Conservation (phyloP, 140 eudicot species). For the Stevia rebaudiana region DNA sequence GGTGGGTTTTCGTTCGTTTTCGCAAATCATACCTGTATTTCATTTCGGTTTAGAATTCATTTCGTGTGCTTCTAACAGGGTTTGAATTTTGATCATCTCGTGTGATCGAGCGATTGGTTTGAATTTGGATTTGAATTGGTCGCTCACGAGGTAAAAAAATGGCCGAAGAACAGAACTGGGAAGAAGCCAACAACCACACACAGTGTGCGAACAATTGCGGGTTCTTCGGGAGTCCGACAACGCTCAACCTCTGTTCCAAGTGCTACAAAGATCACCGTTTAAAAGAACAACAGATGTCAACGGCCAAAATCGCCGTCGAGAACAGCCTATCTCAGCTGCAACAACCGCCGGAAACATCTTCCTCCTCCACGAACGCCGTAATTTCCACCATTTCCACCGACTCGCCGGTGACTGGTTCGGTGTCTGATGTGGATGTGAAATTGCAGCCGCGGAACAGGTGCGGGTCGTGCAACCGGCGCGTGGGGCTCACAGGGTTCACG, state of each 20-base stretch:
- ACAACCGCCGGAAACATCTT: conserved; percentile 11
- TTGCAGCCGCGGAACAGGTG: conserved; percentile 40
- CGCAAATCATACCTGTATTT: not conserved
- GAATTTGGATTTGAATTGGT: not conserved
- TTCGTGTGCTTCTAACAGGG: not conserved
- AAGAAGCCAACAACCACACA: conserved; percentile 41
- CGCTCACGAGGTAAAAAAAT: conserved; percentile 15
- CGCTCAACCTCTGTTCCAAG: conserved; percentile 50
- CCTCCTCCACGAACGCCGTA: not conserved
- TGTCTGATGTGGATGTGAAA: conserved; percentile 13
- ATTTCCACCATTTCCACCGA: not conserved
- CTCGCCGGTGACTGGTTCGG: not conserved
- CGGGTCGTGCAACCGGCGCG: conserved; percentile 44
- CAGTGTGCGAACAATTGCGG: conserved; percentile 61
- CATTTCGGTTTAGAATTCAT: not conserved
- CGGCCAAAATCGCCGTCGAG: conserved; percentile 45
- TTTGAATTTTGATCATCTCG: not conserved
- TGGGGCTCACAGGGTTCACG: conserved; percentile 54
- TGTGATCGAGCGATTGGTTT: not conserved
- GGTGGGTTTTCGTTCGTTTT: not conserved
- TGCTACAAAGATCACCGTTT: conserved; percentile 42
- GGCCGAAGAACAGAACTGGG: conserved; percentile 63
- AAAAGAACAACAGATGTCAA: conserved; percentile 40
- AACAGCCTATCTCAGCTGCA: conserved; percentile 18
- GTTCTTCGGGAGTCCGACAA: conserved; percentile 53